Base-by-base conservation (phyloP, 2,329 filamentous ascomycete genomes). In the Colletotrichum trifolii region DNA sequence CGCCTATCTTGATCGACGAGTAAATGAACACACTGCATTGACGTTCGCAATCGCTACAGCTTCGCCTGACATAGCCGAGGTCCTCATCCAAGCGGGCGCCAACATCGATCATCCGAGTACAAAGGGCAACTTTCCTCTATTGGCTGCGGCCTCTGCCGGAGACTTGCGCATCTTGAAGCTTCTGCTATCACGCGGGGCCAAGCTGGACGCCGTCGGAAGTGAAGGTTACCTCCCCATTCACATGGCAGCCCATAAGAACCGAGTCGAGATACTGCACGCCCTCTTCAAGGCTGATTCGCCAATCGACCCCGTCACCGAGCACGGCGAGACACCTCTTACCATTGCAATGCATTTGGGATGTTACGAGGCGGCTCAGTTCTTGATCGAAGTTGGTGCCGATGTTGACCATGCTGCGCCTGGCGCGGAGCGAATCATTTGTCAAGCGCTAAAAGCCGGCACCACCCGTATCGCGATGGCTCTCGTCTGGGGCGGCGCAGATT, bases 71-170 rank as follows among this genome's bases (percentile, higher is more conserved):
- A 73, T 75, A 39, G 66, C 67, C 12, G 54, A 50, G 40, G 56
- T 58, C 12, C 42, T 71, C 39, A 62, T 72, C 12, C 60, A 71
- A 10, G 59, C 66, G 4, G 71, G 71, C 25, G 72, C 71, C 25
- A 59, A 69, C 25, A 48, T 68, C n/a, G 57, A 67, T 54, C 43
- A 66, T 9, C 48, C 47, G 10, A 67, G 66, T 38, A 38, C 34
- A 3, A 68, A 63, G 34, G 69, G 68, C 5, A 68, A 62, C 13
- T 69, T 68, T 10, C 70, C 72, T 2, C 64, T 73, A 8, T 68
- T 71, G 9, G 56, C 70, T 8, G 87, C 87, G 70, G 89, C 87
- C 25, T 68, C 79, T 73, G 59, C 81, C 76, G 65, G 79, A 75
- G 52, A 76, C 68, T n/a, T 79, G 71, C 57, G 82, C 67, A 68